These are phyloP conservation scores for Xylaria sp. DNA, from an alignment of 2,329 filamentous ascomycete species.

Conservation along the genomic window DNA sequence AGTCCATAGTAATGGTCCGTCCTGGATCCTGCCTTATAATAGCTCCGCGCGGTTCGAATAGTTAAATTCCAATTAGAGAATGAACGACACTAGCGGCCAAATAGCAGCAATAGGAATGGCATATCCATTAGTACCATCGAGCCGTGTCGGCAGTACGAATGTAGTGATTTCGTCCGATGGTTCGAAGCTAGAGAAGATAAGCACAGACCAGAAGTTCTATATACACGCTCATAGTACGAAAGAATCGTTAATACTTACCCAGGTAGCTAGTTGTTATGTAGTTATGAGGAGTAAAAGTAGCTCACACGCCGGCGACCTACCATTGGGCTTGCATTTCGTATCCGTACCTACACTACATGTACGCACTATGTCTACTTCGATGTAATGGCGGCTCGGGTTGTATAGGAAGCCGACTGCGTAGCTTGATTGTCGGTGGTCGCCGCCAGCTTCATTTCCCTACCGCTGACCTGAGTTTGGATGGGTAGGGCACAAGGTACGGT, in stretches of 20 bases:
- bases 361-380: background rate
- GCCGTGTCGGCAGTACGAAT: background rate
- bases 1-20: constrained; percentile 9
- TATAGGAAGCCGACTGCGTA: constrained; percentile 4
- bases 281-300: background rate
- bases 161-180: background rate
- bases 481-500: constrained; percentile 1
- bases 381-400: constrained; percentile 13
- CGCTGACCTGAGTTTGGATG: constrained; percentile 13
- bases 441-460: constrained; percentile 20
- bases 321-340: constrained; percentile 27
- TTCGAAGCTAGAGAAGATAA: background rate
- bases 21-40: constrained; percentile 7
- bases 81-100: constrained; percentile 15
- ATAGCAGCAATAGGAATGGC: background rate
- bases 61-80: constrained; percentile 9
- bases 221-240: background rate
- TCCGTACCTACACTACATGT: constrained; percentile 11
- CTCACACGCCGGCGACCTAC: constrained; percentile 1
- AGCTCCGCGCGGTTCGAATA: constrained; percentile 15
- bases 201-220: constrained; percentile 2
- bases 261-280: constrained; percentile 1
- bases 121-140: background rate
- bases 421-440: constrained; percentile 16
- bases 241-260: background rate